Evolutionary conservation across 805 yeast species (phyloP).

Genomic region (Ogataea nakhonphanomensis): DNA sequence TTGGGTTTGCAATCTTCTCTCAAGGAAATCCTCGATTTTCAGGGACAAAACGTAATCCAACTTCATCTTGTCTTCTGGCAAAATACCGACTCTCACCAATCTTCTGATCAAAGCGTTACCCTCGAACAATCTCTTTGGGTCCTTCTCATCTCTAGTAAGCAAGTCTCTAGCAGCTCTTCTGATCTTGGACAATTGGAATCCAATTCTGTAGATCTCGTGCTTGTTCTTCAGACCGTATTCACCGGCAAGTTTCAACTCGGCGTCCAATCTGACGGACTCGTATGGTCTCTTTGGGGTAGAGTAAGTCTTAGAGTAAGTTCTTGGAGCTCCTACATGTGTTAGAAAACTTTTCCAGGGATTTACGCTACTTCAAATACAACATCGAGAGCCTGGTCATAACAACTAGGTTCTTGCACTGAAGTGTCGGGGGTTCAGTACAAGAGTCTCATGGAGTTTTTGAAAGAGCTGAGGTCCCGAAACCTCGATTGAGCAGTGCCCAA

Average conservation of each 20-base stretch:
- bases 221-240: slow-evolving; percentile 99
- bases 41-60: slow-evolving; percentile 99
- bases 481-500: slow-evolving; percentile 15
- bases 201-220: slow-evolving; percentile 99
- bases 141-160: slow-evolving; percentile 99
- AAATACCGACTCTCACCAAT: slow-evolving; percentile 98
- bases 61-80: slow-evolving; percentile 99
- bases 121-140: slow-evolving; percentile 99
- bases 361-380: slow-evolving; percentile 16
- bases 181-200: slow-evolving; percentile 98
- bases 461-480: slow-evolving; percentile 24
- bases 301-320: slow-evolving; percentile 99
- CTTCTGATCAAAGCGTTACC: slow-evolving; percentile 99
- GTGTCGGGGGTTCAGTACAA: slow-evolving; percentile 86
- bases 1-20: slow-evolving; percentile 99
- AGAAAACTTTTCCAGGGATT: slow-evolving; percentile 10
- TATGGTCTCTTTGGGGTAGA: slow-evolving; percentile 99
- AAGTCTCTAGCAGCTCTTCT: slow-evolving; percentile 99
- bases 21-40: slow-evolving; percentile 98
- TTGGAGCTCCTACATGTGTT: slow-evolving; percentile 79
- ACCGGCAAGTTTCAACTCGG: slow-evolving; percentile 99
- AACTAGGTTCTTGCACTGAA: slow-evolving; percentile 49
- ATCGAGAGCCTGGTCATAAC: slow-evolving; percentile 6
- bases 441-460: slow-evolving; percentile 16
- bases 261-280: slow-evolving; percentile 99